phyloP scores from a whole-genome alignment of 1,284 basidiomycete species.

The Neolentinus lepideus region DNA sequence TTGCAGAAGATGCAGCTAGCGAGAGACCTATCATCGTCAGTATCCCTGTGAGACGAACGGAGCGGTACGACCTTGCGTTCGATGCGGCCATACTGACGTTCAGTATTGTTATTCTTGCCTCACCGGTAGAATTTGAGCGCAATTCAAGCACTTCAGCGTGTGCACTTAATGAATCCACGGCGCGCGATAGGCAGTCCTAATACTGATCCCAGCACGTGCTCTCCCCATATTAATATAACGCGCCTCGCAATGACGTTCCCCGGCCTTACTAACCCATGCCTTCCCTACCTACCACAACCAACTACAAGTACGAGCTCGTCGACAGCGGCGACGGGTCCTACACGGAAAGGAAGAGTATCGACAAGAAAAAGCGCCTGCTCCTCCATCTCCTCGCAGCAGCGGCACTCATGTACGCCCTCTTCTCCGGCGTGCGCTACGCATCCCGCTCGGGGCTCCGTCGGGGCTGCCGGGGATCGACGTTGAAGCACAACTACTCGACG shows the following conservation, averaged over 20 bases:
- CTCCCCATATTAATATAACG: not conserved
- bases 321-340: not conserved
- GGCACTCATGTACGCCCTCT: conserved; percentile 17
- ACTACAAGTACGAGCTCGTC: not conserved
- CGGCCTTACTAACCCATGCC: not conserved
- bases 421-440: conserved; percentile 10
- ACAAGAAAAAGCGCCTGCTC: conserved; percentile 7
- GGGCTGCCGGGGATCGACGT: not conserved
- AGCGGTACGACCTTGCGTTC: not conserved
- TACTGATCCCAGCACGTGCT: not conserved
- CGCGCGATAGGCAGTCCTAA: too few relatives aligned
- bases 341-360: not conserved
- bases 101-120: not conserved
- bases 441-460: not conserved
- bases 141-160: not conserved
- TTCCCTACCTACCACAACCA: not conserved
- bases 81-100: not conserved
- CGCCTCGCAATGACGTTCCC: not conserved
- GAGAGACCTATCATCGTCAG: not conserved
- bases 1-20: conserved; percentile 80
- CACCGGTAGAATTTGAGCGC: not conserved
- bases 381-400: conserved; percentile 14
- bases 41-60: not conserved
- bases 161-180: not conserved
- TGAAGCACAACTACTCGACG: not conserved